Conservation (phyloP, 1,284 basidiomycete species). For the Cryptococcus sp. region DNA sequence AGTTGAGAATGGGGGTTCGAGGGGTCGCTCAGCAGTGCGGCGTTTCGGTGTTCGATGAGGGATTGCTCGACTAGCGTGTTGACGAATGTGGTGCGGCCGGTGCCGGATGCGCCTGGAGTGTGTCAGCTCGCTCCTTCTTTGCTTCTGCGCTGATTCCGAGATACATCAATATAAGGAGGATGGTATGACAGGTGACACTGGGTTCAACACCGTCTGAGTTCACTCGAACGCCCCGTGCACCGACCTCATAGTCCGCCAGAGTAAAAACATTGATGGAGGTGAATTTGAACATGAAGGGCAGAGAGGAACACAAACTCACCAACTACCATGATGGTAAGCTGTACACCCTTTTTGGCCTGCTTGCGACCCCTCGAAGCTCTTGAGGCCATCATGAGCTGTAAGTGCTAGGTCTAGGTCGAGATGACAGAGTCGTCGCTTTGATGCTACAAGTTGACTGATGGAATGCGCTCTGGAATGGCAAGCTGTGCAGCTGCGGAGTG, state of each 20-base stretch:
- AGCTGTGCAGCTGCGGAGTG: too few relatives aligned
- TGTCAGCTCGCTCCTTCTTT: not conserved
- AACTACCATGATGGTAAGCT: slow-evolving; percentile 93
- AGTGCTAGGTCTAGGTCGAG: too few relatives aligned
- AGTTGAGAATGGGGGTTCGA: slow-evolving; percentile 75
- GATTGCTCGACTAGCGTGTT: slow-evolving; percentile 96
- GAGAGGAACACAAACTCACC: slow-evolving; percentile 58
- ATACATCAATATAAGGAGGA: not conserved
- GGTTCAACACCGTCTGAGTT: not conserved
- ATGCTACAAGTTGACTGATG: too few relatives aligned
- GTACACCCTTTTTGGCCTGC: slow-evolving; percentile 96
- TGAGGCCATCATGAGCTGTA: slow-evolving; percentile 48
- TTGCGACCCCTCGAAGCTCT: slow-evolving; percentile 79
- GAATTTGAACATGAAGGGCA: not conserved
- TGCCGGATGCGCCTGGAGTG: slow-evolving; percentile 80
- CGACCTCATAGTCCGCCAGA: not conserved
- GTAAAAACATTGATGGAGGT: not conserved
- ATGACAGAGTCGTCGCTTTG: too few relatives aligned
- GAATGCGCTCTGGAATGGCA: too few relatives aligned
- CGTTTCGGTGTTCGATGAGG: slow-evolving; percentile 63
- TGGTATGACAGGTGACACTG: too few relatives aligned
- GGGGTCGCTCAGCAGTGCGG: slow-evolving; percentile 51
- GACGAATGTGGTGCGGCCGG: slow-evolving; percentile 95
- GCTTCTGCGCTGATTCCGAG: not conserved
- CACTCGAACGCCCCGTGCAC: not conserved